Evolutionary conservation across 2,329 filamentous ascomycete species (phyloP).

Genomic region (Alternaria sp.): DNA sequence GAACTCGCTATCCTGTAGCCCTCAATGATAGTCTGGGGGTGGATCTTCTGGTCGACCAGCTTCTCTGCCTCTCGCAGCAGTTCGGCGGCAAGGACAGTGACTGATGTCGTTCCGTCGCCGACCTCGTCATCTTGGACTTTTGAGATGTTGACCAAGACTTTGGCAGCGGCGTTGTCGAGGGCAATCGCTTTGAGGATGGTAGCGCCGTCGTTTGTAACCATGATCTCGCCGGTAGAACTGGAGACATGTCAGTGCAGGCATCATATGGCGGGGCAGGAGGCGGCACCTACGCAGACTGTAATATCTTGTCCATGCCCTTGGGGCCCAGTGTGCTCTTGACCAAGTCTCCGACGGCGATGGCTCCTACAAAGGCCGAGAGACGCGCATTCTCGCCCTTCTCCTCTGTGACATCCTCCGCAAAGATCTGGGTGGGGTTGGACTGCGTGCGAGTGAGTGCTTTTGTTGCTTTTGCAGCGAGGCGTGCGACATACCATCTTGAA

Average conservation of each 20-base stretch:
- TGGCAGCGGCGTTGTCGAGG: conserved; percentile 96
- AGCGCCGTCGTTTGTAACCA: conserved; percentile 98
- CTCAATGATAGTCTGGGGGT: conserved; percentile 99
- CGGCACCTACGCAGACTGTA: conserved; percentile 83
- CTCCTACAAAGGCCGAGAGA: conserved; percentile 96
- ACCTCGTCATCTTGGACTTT: conserved; percentile 99
- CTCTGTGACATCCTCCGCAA: conserved; percentile 94
- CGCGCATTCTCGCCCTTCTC: conserved; percentile 99
- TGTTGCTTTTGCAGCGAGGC: not conserved
- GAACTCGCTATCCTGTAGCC: conserved; percentile 96
- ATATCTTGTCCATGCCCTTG: conserved; percentile 99
- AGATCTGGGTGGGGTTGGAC: conserved; percentile 92
- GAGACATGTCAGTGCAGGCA: conserved; percentile 32
- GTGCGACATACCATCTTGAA: conserved; percentile 42
- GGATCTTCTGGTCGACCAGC: conserved; percentile 97
- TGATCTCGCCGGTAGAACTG: conserved; percentile 93
- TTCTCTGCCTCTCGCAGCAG: conserved; percentile 95
- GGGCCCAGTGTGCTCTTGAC: conserved; percentile 97
- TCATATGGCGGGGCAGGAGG: not conserved
- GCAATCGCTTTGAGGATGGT: conserved; percentile 99
- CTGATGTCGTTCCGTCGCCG: conserved; percentile 97
- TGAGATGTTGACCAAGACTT: conserved; percentile 98
- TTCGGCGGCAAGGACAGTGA: conserved; percentile 93
- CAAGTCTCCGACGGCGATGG: conserved; percentile 95
- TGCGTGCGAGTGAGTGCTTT: conserved; percentile 29